Evolutionary conservation across 176 grass and related monocot species (phyloP).

Genomic region (Typha latifolia): DNA sequence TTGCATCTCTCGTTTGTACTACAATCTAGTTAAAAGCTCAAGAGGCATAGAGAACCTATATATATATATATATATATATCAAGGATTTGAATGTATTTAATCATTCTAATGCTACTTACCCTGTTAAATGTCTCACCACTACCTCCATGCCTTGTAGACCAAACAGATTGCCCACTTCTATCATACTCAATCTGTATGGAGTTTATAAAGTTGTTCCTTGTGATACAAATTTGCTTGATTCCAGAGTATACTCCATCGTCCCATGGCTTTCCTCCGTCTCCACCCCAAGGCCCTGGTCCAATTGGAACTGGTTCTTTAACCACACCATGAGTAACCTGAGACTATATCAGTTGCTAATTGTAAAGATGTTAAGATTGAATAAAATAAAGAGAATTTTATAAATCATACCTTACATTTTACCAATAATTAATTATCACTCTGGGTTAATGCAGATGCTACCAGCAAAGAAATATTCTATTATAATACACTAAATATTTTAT

Average conservation of each 20-base stretch:
- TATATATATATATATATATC: too few relatives aligned
- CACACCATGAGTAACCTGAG: conserved; percentile 57
- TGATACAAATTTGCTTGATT: conserved; percentile 75
- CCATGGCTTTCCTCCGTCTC: conserved; percentile 74
- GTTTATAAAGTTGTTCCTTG: conserved; percentile 44
- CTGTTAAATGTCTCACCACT: conserved; percentile 48
- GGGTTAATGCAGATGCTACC: too few relatives aligned
- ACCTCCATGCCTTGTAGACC: conserved; percentile 73
- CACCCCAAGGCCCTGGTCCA: conserved; percentile 88
- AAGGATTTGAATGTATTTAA: background rate
- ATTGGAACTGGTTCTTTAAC: conserved; percentile 64
- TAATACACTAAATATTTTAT: too few relatives aligned
- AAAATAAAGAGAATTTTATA: too few relatives aligned
- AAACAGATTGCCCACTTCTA: conserved; percentile 66
- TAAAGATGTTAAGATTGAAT: too few relatives aligned
- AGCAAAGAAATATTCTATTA: too few relatives aligned
- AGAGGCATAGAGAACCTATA: background rate
- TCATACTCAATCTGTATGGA: conserved; percentile 96
- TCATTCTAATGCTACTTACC: conserved; percentile 27
- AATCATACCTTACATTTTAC: too few relatives aligned
- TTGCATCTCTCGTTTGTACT: too few relatives aligned
- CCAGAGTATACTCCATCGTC: conserved; percentile 80
- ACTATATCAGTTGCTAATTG: background rate
- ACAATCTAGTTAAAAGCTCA: too few relatives aligned
- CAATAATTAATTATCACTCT: too few relatives aligned